Base-by-base conservation (phyloP, 2,329 filamentous ascomycete species). In the Volutella citrinella region DNA sequence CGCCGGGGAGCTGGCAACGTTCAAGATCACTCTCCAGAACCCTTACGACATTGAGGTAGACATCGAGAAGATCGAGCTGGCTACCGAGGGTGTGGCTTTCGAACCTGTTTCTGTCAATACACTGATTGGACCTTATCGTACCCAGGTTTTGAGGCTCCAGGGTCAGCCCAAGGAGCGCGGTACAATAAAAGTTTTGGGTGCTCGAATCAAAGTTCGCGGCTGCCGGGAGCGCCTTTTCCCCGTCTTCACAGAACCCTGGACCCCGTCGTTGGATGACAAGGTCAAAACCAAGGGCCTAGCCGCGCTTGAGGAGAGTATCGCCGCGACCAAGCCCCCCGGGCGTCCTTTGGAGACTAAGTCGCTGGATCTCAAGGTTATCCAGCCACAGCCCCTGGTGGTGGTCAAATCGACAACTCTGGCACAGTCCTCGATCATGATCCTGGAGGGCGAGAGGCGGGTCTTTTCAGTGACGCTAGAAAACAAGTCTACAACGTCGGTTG, bases 21-120 rank as follows among this genome's bases (percentile, higher is more conserved):
- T 96, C 60, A 76, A 78, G 48, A 74, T 97, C 19, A 89, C 85
- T 3, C 68, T 98, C 13, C 93, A 97, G 55, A 98, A 98, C 50
- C 88, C 90, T 0, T 96, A 89, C 49, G 91, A 97, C 40, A 84
- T 97, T 45, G 88, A 96, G 42, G 68, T 98, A 5, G 87, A 95
- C 34, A 81, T 98, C 20, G 89, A 97, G 56, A 83, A 79, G 33
- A 74, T 98, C 27, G 74, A 72, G 17, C 67, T 98, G 7, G 81
- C 88, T 42, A 78, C 81, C 9, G 79, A 86, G 40, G 89, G 87
- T 1, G 75, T 81, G 16, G 72, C 80, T 2, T 87, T 96, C 37
- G 76, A 82, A 34, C 81, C 84, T 1, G 64, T 75, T 7, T 65
- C 74, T 11, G 78, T 84, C 45, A 76, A 74, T 31, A 78, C 84